Percentiles rank a stretch among this genome's conserved stretches.
Conservation (phyloP, 306 rosid genomes). For the Luffa aegyptiaca region DNA sequence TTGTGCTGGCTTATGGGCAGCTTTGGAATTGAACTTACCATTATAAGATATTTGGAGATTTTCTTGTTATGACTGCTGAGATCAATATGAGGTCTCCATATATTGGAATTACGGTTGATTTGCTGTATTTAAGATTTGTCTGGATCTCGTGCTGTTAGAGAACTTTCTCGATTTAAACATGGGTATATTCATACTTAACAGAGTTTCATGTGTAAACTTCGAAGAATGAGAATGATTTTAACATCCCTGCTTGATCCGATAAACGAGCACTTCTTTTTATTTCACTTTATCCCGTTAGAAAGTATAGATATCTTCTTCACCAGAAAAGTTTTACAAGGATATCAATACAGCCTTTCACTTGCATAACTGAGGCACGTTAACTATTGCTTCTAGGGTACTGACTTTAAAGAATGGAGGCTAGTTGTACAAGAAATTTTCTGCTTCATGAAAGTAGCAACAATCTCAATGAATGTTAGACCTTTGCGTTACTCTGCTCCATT, state of each 20-base stretch:
- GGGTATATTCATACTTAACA: not conserved
- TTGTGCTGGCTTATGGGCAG: not conserved
- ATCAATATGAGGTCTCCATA: not conserved
- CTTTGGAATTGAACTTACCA: not conserved
- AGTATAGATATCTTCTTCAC: not conserved
- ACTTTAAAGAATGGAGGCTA: constrained; percentile 89
- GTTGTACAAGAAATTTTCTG: constrained; percentile 91
- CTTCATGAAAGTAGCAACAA: constrained; percentile 61
- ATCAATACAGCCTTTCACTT: not conserved
- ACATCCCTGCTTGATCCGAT: not conserved
- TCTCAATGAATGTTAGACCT: constrained; percentile 59
- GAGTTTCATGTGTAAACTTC: not conserved
- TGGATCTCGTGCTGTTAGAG: not conserved
- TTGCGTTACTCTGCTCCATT: constrained; percentile 60
- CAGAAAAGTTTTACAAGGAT: not conserved
- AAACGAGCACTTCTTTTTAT: not conserved
- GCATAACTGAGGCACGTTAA: constrained; percentile 14
- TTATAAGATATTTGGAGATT: not conserved
- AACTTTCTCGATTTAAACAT: not conserved
- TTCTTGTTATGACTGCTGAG: not conserved
- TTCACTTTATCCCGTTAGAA: not conserved
- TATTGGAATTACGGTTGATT: not conserved
- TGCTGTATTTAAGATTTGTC: not conserved
- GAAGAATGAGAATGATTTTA: not conserved
- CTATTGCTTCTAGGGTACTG: constrained; percentile 57